These are phyloP conservation scores for Rhinocladiella mackenziei DNA, from an alignment of 2,329 filamentous ascomycete species.

Conservation along the genomic window DNA sequence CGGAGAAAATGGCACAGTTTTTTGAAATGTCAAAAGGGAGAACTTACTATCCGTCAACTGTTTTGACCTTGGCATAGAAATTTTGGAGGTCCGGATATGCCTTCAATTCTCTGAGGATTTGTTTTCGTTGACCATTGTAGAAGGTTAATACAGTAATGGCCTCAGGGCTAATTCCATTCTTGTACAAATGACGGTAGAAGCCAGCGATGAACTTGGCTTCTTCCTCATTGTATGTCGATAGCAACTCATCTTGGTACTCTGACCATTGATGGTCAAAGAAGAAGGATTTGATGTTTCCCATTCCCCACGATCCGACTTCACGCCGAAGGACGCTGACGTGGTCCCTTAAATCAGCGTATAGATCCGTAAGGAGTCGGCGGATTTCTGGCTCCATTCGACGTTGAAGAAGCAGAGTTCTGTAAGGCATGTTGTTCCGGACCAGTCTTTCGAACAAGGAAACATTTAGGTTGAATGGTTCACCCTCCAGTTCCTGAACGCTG, in stretches of 20 bases:
- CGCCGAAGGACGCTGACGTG: conserved; percentile 55
- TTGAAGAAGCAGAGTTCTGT: conserved; percentile 63
- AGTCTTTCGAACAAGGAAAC: conserved; percentile 77
- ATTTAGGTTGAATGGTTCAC: conserved; percentile 61
- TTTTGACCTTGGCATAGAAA: conserved; percentile 60
- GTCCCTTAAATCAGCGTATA: conserved; percentile 59
- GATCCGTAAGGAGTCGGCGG: conserved; percentile 55
- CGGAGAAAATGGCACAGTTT: too few species aligned
- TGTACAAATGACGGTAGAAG: conserved; percentile 67
- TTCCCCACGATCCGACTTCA: conserved; percentile 43
- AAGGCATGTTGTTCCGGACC: conserved; percentile 62
- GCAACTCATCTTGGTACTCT: conserved; percentile 60
- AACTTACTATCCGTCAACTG: conserved; percentile 88
- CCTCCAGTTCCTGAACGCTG: conserved; percentile 56
- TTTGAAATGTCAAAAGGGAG: too few species aligned
- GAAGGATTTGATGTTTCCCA: conserved; percentile 57
- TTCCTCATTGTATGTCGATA: conserved; percentile 63
- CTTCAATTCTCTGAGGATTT: conserved; percentile 51
- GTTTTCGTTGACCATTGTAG: conserved; percentile 76
- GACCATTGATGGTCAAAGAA: conserved; percentile 63
- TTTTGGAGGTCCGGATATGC: conserved; percentile 43
- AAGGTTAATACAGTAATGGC: conserved; percentile 80
- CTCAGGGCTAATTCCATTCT: conserved; percentile 57
- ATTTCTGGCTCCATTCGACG: conserved; percentile 70
- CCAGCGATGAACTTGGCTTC: conserved; percentile 74